phyloP scores from a whole-genome alignment of 108 stramenopile species.

The Epithemia pelagica region DNA sequence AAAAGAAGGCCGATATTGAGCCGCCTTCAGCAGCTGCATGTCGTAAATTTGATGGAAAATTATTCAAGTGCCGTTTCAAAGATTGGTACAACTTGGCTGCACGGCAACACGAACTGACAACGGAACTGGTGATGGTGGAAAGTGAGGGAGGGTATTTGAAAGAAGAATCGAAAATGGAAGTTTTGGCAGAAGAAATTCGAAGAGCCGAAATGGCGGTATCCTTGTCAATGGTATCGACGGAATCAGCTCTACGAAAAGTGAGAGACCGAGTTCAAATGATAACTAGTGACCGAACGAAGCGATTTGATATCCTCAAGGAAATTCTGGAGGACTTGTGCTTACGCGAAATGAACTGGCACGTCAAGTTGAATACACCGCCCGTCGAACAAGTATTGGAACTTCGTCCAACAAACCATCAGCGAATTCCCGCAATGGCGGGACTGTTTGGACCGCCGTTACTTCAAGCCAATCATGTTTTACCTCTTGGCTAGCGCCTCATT shows the following conservation, averaged over 20 bases:
- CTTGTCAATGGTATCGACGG: slow-evolving; percentile 52
- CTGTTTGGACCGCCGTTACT: background rate
- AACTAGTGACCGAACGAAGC: slow-evolving; percentile 39
- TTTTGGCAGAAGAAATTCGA: slow-evolving; percentile 56
- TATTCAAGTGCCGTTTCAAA: slow-evolving; percentile 50
- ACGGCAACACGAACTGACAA: slow-evolving; percentile 50
- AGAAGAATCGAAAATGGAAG: slow-evolving; percentile 22
- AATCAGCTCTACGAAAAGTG: slow-evolving; percentile 44
- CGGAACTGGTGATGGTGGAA: background rate
- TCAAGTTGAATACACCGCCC: slow-evolving; percentile 6
- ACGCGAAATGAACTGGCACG: slow-evolving; percentile 61
- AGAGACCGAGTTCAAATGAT: slow-evolving; percentile 51
- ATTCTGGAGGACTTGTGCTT: slow-evolving; percentile 74
- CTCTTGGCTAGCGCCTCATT: background rate
- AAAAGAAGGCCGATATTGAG: slow-evolving; percentile 13
- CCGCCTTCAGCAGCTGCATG: slow-evolving; percentile 28
- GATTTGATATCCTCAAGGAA: slow-evolving; percentile 63
- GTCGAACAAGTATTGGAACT: background rate
- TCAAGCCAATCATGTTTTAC: background rate
- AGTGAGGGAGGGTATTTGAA: background rate
- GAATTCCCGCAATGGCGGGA: background rate
- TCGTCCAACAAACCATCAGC: background rate
- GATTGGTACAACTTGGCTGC: slow-evolving; percentile 77
- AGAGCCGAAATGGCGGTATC: slow-evolving; percentile 73
- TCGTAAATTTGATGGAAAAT: slow-evolving; percentile 53